Base-by-base conservation (phyloP, 2,329 filamentous ascomycete species). In the Aspergillus texensis region DNA sequence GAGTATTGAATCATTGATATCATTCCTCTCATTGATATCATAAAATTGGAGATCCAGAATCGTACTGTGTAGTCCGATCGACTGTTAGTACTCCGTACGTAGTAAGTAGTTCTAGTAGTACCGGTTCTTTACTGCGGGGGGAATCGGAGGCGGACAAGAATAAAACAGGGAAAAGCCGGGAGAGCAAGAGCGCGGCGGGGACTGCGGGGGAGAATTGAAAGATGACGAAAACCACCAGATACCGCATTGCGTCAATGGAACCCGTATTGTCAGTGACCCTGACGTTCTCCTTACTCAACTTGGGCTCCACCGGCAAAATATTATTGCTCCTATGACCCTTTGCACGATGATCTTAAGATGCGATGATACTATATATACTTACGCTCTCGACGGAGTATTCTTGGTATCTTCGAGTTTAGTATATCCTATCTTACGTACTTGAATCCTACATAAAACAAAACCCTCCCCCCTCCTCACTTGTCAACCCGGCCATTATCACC, bases 71-170 rank as follows among this genome's bases (percentile, higher is more conserved):
- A 24, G 21, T 24, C 6, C 34, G 34, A 36, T 36, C 34, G 34
- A 28, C 26, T 28, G 26, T 28, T 28, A 28, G 26, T 28, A 24
- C 21, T 24, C 21, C 21, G 21, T 24, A 28, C 26, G 26, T 28
- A 28, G 26, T 28, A 28, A 6, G 26, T 28, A 28, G 26, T 12
- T 34, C 32, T 11, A 34, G 11, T 34, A 34, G 32, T 34, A 36
- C 19, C 16, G 16, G 39, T 41, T 41, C 39, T 41, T 19, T 14
- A 24, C 43, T 21, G 59, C 67, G 70, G 68, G 62, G 67, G 68
- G 67, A 62, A 50, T 65, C 70, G 71, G 71, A 62, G 63, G 56
- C 58, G 60, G 45, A 57, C 60, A 62, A 68, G 16, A 63, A 68
- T 58, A 62, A 69, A 65, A 63, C 63, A 64, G 68, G 46, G 58